Conservation (phyloP, 192 early-diverging fungal species). For the Backusella morwellensis region DNA sequence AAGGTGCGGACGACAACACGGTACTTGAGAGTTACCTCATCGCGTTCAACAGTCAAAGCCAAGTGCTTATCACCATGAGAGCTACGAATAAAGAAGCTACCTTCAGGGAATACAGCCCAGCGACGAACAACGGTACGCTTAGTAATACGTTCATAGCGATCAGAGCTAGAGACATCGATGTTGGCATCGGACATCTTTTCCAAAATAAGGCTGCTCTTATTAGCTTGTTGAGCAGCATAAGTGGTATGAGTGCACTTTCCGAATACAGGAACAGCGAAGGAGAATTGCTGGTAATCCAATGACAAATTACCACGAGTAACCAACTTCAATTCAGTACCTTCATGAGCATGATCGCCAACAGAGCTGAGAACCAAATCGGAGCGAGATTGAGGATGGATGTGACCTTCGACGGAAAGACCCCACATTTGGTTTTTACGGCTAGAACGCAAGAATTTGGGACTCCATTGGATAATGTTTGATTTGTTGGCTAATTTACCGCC, state of each 20-base stretch:
- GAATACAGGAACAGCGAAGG: conserved; percentile 27
- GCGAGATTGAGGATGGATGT: conserved; percentile 23
- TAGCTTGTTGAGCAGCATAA: conserved; percentile 4
- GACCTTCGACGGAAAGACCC: conserved; percentile 31
- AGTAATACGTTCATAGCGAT: conserved; percentile 20
- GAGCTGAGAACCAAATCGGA: conserved; percentile 19
- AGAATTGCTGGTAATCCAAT: conserved; percentile 20
- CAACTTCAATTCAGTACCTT: conserved; percentile 19
- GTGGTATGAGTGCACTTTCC: conserved; percentile 5
- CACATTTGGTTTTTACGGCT: conserved; percentile 30
- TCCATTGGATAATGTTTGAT: conserved; percentile 28
- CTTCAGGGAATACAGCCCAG: conserved; percentile 33
- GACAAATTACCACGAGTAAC: conserved; percentile 10
- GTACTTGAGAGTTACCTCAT: conserved; percentile 9
- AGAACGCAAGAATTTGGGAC: conserved; percentile 16
- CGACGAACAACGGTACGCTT: conserved; percentile 24
- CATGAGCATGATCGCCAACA: background rate
- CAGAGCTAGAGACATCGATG: background rate
- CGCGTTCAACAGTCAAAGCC: conserved; percentile 22
- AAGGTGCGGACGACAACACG: conserved; percentile 11
- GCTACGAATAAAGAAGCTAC: conserved; percentile 25
- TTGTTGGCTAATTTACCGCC: conserved; percentile 16
- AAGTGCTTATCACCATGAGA: conserved; percentile 13
- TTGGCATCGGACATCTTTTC: background rate
- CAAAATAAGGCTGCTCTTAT: background rate